Evolutionary conservation across 257 asterid species (phyloP).

Genomic region (Salvia hispanica): DNA sequence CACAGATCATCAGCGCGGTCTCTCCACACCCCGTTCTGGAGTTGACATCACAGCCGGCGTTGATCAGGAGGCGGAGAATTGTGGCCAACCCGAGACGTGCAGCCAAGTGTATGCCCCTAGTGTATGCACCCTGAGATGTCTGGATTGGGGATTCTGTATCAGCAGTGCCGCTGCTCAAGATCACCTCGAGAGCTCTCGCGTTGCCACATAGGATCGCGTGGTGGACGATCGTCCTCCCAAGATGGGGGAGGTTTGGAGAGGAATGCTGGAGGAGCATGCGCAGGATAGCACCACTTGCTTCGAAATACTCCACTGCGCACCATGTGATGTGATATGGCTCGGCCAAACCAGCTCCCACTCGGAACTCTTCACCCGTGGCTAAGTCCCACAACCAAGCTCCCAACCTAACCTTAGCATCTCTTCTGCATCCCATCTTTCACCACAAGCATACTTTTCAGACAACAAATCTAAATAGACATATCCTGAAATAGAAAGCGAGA

Average conservation of each 20-base stretch:
- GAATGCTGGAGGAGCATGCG: slow-evolving; percentile 56
- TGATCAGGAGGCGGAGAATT: slow-evolving; percentile 48
- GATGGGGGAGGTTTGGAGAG: slow-evolving; percentile 64
- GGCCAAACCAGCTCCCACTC: slow-evolving; percentile 81
- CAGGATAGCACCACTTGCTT: slow-evolving; percentile 59
- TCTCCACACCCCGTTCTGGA: slow-evolving; percentile 59
- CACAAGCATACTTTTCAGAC: slow-evolving; percentile 20
- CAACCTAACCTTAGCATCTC: slow-evolving; percentile 55
- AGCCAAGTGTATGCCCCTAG: slow-evolving; percentile 59
- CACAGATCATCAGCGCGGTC: slow-evolving; percentile 61
- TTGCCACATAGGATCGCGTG: slow-evolving; percentile 67
- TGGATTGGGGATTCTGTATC: slow-evolving; percentile 51
- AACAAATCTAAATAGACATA: background rate
- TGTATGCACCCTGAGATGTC: slow-evolving; percentile 34
- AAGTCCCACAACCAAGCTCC: slow-evolving; percentile 88
- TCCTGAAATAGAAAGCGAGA: background rate
- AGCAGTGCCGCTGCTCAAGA: slow-evolving; percentile 46
- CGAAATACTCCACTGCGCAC: slow-evolving; percentile 84
- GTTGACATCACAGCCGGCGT: slow-evolving; percentile 51
- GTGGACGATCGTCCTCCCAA: slow-evolving; percentile 66
- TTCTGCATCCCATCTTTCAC: slow-evolving; percentile 60
- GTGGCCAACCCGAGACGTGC: slow-evolving; percentile 46
- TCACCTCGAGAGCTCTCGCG: slow-evolving; percentile 53
- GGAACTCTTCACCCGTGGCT: slow-evolving; percentile 68
- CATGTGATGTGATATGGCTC: slow-evolving; percentile 71